Percentiles rank a stretch among this genome's conserved stretches.
phyloP scores from a whole-genome alignment of 305 asterid genomes.

The Stenogyne calaminthoides region DNA sequence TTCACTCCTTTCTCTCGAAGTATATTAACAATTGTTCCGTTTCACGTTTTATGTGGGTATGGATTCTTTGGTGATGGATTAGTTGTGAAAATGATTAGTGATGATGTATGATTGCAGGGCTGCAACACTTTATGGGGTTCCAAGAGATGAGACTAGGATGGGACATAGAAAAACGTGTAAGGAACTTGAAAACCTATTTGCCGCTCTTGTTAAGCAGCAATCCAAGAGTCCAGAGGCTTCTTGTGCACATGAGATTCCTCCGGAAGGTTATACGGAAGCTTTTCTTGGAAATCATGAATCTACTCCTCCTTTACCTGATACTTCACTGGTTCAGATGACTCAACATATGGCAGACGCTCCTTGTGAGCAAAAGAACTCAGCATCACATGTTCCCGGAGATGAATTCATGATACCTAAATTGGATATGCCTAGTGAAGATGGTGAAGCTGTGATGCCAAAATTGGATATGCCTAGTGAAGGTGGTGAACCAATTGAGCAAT shows the following conservation, averaged over 20 bases:
- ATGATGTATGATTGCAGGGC: conserved; percentile 43
- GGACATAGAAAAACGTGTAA: conserved; percentile 85
- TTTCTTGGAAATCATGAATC: conserved; percentile 37
- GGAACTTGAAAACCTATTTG: conserved; percentile 80
- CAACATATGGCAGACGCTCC: conserved; percentile 36
- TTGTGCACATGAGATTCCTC: conserved; percentile 41
- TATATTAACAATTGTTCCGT: neutral
- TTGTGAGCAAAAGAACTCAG: conserved; percentile 29
- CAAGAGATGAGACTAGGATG: conserved; percentile 95
- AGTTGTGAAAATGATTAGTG: conserved; percentile 18
- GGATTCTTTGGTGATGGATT: conserved; percentile 6
- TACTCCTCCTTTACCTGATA: conserved; percentile 31
- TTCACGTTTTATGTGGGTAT: neutral
- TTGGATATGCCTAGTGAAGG: conserved; percentile 34
- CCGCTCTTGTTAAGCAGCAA: conserved; percentile 84
- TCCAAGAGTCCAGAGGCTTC: conserved; percentile 65
- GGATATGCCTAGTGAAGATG: conserved; percentile 36
- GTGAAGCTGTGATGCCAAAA: conserved; percentile 27
- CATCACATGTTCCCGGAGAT: conserved; percentile 34
- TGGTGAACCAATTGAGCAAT: conserved; percentile 41
- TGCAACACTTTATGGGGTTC: conserved; percentile 88
- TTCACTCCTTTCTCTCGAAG: neutral
- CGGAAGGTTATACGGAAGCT: conserved; percentile 42
- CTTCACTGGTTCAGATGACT: conserved; percentile 34
- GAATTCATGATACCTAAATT: conserved; percentile 26